Conservation (phyloP, 164 flowering plant genomes). For the Stephania japonica region DNA sequence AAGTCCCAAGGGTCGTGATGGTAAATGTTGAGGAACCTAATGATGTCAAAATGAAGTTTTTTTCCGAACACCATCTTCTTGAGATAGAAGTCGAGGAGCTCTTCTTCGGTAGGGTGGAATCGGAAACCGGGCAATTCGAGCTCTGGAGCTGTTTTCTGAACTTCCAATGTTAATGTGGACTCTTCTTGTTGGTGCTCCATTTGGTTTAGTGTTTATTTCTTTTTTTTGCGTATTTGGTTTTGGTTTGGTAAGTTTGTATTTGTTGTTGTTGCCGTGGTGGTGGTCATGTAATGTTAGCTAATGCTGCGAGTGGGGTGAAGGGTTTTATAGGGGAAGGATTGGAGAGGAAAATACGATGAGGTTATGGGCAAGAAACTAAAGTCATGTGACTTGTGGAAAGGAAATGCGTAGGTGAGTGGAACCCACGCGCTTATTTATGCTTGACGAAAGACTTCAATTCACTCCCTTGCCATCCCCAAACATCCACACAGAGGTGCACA, state of each 20-base stretch:
- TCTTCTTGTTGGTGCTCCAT: constrained; percentile 3
- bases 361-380: background rate
- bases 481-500: background rate
- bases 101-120: constrained; percentile 94
- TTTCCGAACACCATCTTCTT: constrained; percentile 46
- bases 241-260: too few species aligned
- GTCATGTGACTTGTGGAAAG: constrained; percentile 2
- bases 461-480: background rate
- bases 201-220: background rate
- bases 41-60: constrained; percentile 36
- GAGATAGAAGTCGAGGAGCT: constrained; percentile 79
- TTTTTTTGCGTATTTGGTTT: too few species aligned
- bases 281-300: too few species aligned
- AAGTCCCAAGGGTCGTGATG: constrained; percentile 71
- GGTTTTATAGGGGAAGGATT: background rate
- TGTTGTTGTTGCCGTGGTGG: too few species aligned
- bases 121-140: constrained; percentile 76
- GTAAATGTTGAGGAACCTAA: constrained; percentile 73
- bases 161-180: constrained; percentile 7
- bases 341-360: background rate
- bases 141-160: constrained; percentile 8
- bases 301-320: background rate
- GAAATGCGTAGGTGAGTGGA: background rate
- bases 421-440: constrained; percentile 7
- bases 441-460: background rate